Evolutionary conservation across 1,139 yeast genomes (phyloP).

Genomic region (Nakaseomyces bracarensis): DNA sequence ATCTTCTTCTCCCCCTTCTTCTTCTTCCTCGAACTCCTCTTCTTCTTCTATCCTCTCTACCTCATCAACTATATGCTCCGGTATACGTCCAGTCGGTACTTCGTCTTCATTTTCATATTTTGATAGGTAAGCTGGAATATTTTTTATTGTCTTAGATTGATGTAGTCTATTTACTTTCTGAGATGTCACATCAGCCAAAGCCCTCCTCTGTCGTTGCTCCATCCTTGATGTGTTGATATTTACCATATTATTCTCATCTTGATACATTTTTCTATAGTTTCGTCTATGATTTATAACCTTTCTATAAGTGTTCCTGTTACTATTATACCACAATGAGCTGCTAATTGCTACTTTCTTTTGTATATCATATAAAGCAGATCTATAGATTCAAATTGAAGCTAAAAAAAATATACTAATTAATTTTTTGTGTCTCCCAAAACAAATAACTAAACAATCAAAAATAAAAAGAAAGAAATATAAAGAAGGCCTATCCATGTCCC

Average conservation of each 20-base stretch:
- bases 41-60: conserved; percentile 9
- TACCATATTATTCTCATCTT: conserved; percentile 3
- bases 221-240: conserved; percentile 3
- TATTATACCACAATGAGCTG: too few species aligned
- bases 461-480: too few species aligned
- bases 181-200: conserved; percentile 23
- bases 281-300: too few species aligned
- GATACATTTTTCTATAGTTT: neutral
- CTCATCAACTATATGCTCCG: conserved; percentile 12
- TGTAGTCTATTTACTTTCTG: conserved; percentile 15
- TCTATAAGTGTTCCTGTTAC: too few species aligned
- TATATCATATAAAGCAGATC: too few species aligned
- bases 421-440: too few species aligned
- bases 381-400: too few species aligned
- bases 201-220: conserved; percentile 12
- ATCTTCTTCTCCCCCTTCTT: conserved; percentile 25
- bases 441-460: too few species aligned
- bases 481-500: too few species aligned
- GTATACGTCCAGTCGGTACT: conserved; percentile 14
- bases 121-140: conserved; percentile 6
- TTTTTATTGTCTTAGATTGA: conserved; percentile 2
- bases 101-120: conserved; percentile 10
- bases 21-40: conserved; percentile 13
- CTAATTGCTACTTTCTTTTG: too few species aligned
- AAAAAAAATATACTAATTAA: too few species aligned